Base-by-base conservation (phyloP, 2,329 filamentous ascomycete species). In the Alternaria longipes region DNA sequence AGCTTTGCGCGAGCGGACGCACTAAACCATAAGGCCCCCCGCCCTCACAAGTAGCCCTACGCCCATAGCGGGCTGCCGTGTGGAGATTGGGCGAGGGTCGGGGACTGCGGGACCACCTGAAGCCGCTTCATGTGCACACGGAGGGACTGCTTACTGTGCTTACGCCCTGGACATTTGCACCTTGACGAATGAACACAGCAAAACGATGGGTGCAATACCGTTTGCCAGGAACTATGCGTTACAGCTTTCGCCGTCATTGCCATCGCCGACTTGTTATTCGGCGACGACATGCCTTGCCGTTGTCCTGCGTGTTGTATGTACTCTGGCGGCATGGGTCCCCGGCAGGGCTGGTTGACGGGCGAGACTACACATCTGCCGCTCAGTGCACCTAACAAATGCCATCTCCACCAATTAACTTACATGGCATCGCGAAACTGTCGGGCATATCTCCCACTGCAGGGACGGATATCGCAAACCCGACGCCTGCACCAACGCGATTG, bases 61-160 rank as follows among this genome's bases (percentile, higher is more conserved):
- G 67, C 62, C 54, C 70, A 65, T 56, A 65, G 70, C 72, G 68
- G 51, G 56, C 60, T 59, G 59, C 68, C 64, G 65, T 76, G 75
- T 77, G 75, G 75, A 78, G 73, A 78, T 78, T 73, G 68, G 66
- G 47, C 41, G 59, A 60, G 58, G 49, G 60, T 50, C 60, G 59
- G 59, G 64, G 63, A 67, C 55, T 58, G 56, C 59, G 63, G 70
- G 63, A 68, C 59, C 64, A 63, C 59, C 66, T 70, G 50, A 68
- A 66, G 66, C 60, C 69, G 64, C 60, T 64, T 66, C 59, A 38
- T 60, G 56, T 64, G 61, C 54, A 51, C 73, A 69, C 71, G 74
- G 74, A 70, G 69, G 59, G 70, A 74, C 65, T 75, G 69, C 67
- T 68, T 63, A 62, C 75, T 73, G 74, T 72, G 73, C 74, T 77